phyloP scores from a whole-genome alignment of 371 early-diverging fungal genomes.

The Mucor indicus region DNA sequence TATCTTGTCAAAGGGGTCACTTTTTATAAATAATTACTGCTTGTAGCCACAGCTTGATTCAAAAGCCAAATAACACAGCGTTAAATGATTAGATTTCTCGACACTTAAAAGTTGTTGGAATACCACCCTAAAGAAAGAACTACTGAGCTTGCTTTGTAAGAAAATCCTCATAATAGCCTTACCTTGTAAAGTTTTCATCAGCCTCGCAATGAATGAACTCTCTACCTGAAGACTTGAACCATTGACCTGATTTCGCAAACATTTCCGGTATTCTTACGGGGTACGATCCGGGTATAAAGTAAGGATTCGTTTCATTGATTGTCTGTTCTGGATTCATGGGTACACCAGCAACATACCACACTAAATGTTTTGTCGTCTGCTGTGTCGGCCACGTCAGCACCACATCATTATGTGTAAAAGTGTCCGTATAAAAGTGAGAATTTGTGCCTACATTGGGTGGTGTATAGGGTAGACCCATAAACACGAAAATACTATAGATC shows the following conservation, averaged over 20 bases:
- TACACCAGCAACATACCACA: constrained; percentile 39
- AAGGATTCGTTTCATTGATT: constrained; percentile 17
- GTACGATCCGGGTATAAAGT: constrained; percentile 46
- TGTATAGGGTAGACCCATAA: constrained; percentile 55
- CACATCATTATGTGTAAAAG: constrained; percentile 54
- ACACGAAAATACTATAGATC: constrained; percentile 51
- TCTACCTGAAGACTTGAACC: constrained; percentile 35
- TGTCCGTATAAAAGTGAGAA: constrained; percentile 48
- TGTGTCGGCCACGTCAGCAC: constrained; percentile 29
- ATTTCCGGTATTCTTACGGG: constrained; percentile 45
- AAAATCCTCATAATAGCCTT: no score
- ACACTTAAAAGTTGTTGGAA: constrained; percentile 38
- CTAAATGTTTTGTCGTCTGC: constrained; percentile 6
- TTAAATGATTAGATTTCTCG: constrained; percentile 30
- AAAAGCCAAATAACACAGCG: constrained; percentile 44
- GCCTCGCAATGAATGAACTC: constrained; percentile 13
- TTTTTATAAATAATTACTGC: constrained; percentile 25
- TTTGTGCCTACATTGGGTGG: constrained; percentile 51
- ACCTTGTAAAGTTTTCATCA: constrained; percentile 51
- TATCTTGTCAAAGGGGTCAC: no score
- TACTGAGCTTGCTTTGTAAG: neutral
- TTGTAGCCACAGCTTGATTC: constrained; percentile 41
- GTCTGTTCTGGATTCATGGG: constrained; percentile 44
- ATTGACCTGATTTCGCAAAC: constrained; percentile 33
- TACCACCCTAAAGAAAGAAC: constrained; percentile 32